Evolutionary conservation across 2,329 filamentous ascomycete species (phyloP).

Genomic region (Metarhizium anisopliae): DNA sequence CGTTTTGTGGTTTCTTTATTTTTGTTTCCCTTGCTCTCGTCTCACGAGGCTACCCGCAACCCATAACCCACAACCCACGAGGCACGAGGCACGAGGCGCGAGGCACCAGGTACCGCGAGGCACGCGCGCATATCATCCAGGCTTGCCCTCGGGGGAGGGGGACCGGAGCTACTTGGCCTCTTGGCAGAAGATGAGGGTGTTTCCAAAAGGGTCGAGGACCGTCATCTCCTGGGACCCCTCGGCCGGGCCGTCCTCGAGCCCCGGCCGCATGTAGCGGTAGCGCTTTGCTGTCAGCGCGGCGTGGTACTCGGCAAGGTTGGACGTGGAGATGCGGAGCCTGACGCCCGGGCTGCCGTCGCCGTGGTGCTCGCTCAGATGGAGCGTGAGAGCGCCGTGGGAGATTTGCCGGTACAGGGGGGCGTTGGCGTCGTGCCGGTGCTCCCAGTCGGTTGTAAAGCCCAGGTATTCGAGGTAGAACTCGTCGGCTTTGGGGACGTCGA

Average conservation of each 20-base stretch:
- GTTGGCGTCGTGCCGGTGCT: slow-evolving; percentile 12
- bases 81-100: too few relatives aligned
- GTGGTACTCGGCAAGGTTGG: slow-evolving; percentile 6
- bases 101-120: too few relatives aligned
- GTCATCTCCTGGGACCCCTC: slow-evolving; percentile 5
- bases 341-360: slow-evolving; percentile 11
- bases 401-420: slow-evolving; percentile 12
- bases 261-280: slow-evolving; percentile 12
- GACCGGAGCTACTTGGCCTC: not conserved
- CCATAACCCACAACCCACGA: too few relatives aligned
- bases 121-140: too few relatives aligned
- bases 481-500: slow-evolving; percentile 12
- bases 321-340: slow-evolving; percentile 6
- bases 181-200: slow-evolving; percentile 9
- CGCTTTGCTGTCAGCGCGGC: slow-evolving; percentile 8
- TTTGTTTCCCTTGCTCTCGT: too few relatives aligned
- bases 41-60: too few relatives aligned
- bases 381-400: slow-evolving; percentile 6
- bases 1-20: too few relatives aligned
- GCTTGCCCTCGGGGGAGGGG: too few relatives aligned
- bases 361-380: slow-evolving; percentile 13
- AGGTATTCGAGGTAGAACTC: slow-evolving; percentile 13
- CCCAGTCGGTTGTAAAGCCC: slow-evolving; percentile 12
- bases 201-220: slow-evolving; percentile 13
- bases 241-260: slow-evolving; percentile 8